Evolutionary conservation across 129 eudicot genomes (phyloP), one percentile per base, ranked within the genome.

Genomic region (Flaveria bidentis): DNA sequence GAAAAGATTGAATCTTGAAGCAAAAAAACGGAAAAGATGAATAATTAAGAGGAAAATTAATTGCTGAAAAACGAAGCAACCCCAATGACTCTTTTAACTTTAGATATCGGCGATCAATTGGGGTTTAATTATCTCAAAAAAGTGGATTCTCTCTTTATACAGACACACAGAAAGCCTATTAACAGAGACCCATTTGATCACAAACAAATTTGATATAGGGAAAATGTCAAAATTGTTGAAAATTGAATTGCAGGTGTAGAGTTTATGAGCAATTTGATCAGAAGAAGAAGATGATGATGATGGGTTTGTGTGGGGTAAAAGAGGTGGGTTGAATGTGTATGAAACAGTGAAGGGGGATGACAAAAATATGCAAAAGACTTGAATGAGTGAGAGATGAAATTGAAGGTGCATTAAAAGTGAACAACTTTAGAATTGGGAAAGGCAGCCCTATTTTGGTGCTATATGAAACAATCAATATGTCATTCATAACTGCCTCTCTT

Each of bases 391-490:
- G 69, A 50, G 64, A 58, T 77, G 71, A 55, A 49, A 42, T 50
- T 50, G 82, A 73, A 71, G 76, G 82, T 74, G 84, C 76, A 76
- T 73, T 83, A 77, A 80, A 84, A 11, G 84, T 81, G 78, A 67
- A 71, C 67, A 76, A 76, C 70, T 76, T 77, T 69, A 72, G 53
- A 77, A 76, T 45, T 74, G 81, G 49, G 77, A 74, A 61, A 28
- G 74, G 69, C 62, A 22, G 47, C 57, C 76, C 74, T 20, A 55
- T 80, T 74, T 85, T 85, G 82, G 72, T 67, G 57, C 77, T 76
- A 77, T 80, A 65, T 81, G 67, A 47, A 69, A 73, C 77, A 67
- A 63, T 63, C 80, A 83, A 87, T 86, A 77, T 84, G 86, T 76
- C 85, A 78, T 55, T 52, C 81, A 73, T 61, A 61, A 25, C 67